Conservation (phyloP, 257 asterid species). For the Ballota nigra region DNA sequence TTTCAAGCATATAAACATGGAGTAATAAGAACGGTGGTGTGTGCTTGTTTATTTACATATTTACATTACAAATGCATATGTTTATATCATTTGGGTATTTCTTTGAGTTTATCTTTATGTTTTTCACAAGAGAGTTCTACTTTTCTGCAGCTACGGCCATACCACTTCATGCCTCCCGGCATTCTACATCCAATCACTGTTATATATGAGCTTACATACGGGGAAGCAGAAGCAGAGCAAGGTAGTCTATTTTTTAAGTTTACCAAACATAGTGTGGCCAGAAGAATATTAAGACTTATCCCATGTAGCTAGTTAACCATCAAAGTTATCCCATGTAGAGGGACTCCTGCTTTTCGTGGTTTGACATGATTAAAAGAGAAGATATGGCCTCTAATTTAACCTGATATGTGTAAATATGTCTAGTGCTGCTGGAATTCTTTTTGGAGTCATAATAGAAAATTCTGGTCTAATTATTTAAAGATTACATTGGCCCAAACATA, state of each 20-base stretch:
- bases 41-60: not conserved
- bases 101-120: not conserved
- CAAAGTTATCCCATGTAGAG: conserved; percentile 5
- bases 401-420: conserved; percentile 13
- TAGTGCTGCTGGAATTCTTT: not conserved
- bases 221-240: conserved; percentile 95
- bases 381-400: not conserved
- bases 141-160: conserved; percentile 70
- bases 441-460: not conserved
- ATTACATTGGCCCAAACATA: not conserved
- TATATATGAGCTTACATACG: conserved; percentile 79
- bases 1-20: not conserved
- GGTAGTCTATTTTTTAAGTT: conserved; percentile 39
- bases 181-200: conserved; percentile 74
- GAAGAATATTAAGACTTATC: conserved; percentile 5
- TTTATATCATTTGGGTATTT: conserved; percentile 4
- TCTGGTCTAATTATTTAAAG: not conserved
- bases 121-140: conserved; percentile 23
- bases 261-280: not conserved
- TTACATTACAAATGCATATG: not conserved
- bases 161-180: conserved; percentile 86
- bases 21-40: not conserved
- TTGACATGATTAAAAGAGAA: conserved; percentile 13
- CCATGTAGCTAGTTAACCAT: conserved; percentile 12
- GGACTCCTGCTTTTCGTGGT: conserved; percentile 3